These are phyloP conservation scores for Acanthochlamys bracteata DNA, from an alignment of 106 monocot species.

Conservation along the genomic window DNA sequence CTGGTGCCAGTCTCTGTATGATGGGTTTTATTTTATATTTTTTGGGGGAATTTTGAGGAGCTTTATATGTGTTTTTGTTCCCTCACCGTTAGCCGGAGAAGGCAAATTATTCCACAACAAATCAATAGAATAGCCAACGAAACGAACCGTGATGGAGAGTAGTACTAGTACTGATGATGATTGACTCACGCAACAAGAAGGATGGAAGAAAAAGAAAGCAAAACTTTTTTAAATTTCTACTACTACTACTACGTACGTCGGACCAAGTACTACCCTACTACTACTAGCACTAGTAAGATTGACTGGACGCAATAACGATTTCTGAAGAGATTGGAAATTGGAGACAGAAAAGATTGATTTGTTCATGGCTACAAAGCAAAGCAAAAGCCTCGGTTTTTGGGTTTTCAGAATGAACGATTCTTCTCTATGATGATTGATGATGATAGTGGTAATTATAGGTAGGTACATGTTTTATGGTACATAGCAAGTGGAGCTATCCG, in stretches of 20 bases:
- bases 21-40: not conserved
- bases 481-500: not conserved
- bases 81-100: slow-evolving; percentile 4
- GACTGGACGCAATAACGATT: not conserved
- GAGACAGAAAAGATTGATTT: not conserved
- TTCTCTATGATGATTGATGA: not conserved
- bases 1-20: too few species aligned
- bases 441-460: slow-evolving; percentile 1
- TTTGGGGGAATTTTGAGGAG: not conserved
- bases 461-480: slow-evolving; percentile 14
- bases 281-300: not conserved
- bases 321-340: not conserved
- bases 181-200: not conserved
- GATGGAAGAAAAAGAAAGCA: not conserved
- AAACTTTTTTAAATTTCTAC: not conserved
- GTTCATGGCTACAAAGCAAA: not conserved
- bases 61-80: not conserved
- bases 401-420: not conserved
- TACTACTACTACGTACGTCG: not conserved
- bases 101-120: slow-evolving; percentile 42
- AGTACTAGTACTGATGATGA: not conserved
- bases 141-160: not conserved
- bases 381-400: not conserved
- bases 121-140: slow-evolving; percentile 31
- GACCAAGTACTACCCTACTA: not conserved